A percentile compares a stretch with the other conserved stretches of the same genome.
Conservation (phyloP, 345 rosid species). For the Sisymbrium altissimum region DNA sequence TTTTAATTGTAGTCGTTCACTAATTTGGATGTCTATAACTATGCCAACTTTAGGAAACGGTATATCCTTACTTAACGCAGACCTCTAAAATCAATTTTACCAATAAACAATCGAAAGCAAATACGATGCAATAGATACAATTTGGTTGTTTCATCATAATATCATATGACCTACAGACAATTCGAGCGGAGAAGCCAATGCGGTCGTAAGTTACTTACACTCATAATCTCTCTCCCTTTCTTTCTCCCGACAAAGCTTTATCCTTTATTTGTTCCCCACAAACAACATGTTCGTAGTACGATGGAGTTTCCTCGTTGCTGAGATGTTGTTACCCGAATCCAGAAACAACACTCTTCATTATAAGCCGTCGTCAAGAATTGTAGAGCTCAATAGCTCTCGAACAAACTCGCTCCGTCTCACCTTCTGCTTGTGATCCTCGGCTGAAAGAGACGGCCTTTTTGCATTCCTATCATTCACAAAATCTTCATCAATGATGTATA, state of each 20-base stretch:
- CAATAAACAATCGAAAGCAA: neutral
- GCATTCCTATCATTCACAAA: constrained; percentile 42
- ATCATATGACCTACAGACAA: neutral
- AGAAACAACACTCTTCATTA: constrained; percentile 32
- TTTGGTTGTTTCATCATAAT: neutral
- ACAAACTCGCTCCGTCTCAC: constrained; percentile 62
- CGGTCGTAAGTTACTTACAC: constrained; percentile 7
- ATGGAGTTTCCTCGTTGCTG: neutral
- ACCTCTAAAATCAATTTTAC: neutral
- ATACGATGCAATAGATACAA: constrained; percentile 7
- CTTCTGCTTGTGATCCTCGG: constrained; percentile 78
- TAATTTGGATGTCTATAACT: neutral
- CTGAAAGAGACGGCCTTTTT: constrained; percentile 53
- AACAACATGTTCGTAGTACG: neutral
- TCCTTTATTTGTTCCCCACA: constrained; percentile 11
- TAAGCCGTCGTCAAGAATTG: constrained; percentile 50
- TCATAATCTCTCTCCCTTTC: neutral
- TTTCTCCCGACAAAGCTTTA: neutral
- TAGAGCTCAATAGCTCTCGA: constrained; percentile 58
- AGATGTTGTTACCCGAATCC: neutral
- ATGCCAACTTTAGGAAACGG: too few species aligned
- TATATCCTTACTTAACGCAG: neutral
- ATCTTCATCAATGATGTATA: neutral
- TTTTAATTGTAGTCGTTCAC: too few species aligned
- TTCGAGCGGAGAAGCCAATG: neutral